Conservation (phyloP, 768 basidiomycete species). For the Boletus patriciae region DNA sequence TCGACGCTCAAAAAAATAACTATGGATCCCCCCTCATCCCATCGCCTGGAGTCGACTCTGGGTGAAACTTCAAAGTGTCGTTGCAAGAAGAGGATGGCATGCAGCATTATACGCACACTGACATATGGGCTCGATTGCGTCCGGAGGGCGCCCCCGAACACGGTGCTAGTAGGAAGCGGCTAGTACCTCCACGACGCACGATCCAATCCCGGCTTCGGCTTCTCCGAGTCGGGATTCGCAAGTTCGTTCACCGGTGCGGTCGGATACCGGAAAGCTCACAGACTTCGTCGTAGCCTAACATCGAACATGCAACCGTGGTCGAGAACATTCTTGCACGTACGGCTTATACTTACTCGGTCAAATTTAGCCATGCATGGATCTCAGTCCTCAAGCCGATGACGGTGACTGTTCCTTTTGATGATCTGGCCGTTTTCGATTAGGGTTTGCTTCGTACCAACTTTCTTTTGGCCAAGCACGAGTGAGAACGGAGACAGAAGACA, state of each 20-base stretch:
- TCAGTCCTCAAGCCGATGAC: no score
- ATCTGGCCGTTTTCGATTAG: not conserved
- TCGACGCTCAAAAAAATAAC: no score
- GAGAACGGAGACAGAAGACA: not conserved
- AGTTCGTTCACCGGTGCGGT: not conserved
- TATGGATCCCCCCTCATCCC: not conserved
- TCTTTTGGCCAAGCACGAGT: not conserved
- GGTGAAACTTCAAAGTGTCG: not conserved
- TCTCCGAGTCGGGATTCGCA: not conserved
- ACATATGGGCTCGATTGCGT: no score
- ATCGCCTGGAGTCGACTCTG: not conserved
- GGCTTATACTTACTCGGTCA: not conserved
- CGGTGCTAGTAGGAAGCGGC: not conserved
- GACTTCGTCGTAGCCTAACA: not conserved
- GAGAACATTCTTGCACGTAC: not conserved
- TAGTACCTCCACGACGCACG: not conserved
- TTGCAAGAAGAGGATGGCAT: not conserved
- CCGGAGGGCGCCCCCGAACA: not conserved
- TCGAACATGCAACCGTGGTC: not conserved
- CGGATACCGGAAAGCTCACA: not conserved
- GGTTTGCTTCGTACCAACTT: not conserved
- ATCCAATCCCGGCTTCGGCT: not conserved
- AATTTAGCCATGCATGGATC: not conserved
- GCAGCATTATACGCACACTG: no score
- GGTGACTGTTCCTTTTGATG: not conserved